These are phyloP conservation scores for Candolleomyces aberdarensis DNA, from an alignment of 768 basidiomycete species.

Conservation along the genomic window DNA sequence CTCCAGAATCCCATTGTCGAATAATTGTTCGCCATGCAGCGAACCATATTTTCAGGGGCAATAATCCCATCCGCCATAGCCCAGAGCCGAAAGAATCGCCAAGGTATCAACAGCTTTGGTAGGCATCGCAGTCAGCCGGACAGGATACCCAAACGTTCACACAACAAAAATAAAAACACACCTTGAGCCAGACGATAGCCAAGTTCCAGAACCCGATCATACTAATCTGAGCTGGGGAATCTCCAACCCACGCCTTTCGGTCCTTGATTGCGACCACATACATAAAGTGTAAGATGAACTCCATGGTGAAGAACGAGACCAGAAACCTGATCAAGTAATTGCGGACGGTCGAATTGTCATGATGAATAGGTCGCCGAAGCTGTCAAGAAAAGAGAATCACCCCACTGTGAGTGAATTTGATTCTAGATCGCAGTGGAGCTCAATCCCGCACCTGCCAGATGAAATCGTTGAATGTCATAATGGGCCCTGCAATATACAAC, in stretches of 20 bases:
- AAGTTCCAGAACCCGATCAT: conserved; percentile 98
- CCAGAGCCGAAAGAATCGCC: conserved; percentile 98
- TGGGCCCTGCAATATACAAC: conserved; percentile 93
- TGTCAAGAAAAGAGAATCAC: conserved; percentile 21
- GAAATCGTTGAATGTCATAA: conserved; percentile 95
- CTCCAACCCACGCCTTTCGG: conserved; percentile 73
- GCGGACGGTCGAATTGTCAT: conserved; percentile 39
- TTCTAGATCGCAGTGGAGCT: background rate
- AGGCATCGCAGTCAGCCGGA: background rate
- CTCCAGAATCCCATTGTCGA: conserved; percentile 92
- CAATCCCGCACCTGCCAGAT: conserved; percentile 73
- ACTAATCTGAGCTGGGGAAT: conserved; percentile 74
- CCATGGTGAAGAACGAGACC: conserved; percentile 77
- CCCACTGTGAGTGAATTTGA: background rate
- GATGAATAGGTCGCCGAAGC: conserved; percentile 54
- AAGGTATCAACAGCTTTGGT: conserved; percentile 76
- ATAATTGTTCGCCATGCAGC: conserved; percentile 98
- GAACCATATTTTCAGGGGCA: conserved; percentile 97
- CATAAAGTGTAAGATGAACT: conserved; percentile 89
- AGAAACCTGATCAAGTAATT: conserved; percentile 72
- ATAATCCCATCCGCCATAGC: conserved; percentile 84
- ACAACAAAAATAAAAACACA: conserved; percentile 27
- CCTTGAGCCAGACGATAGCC: conserved; percentile 95
- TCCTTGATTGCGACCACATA: conserved; percentile 97
- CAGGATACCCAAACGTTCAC: background rate